These are phyloP conservation scores for Stephania japonica DNA, from an alignment of 164 flowering plant species.

Conservation along the genomic window DNA sequence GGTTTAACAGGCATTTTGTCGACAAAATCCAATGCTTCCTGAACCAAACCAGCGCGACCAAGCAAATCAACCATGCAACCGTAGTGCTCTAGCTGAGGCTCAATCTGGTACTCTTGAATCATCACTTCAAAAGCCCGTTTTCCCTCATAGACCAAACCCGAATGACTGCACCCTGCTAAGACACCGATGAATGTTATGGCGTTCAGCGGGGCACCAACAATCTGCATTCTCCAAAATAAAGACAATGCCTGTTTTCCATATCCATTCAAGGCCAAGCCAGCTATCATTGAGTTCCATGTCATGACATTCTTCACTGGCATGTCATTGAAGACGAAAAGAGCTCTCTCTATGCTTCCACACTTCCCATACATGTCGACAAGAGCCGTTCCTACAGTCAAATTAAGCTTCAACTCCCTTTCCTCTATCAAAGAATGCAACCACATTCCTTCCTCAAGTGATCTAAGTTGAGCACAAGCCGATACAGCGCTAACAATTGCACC, in stretches of 20 bases:
- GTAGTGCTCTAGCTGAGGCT: slow-evolving; percentile 27
- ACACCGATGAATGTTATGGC: slow-evolving; percentile 23
- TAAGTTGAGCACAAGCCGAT: slow-evolving; percentile 27
- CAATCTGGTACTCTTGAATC: slow-evolving; percentile 20
- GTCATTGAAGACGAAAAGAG: slow-evolving; percentile 20
- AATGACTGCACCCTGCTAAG: slow-evolving; percentile 31
- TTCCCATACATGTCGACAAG: slow-evolving; percentile 32
- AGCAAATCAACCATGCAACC: slow-evolving; percentile 37
- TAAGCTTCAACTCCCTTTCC: slow-evolving; percentile 11
- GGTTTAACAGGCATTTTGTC: slow-evolving; percentile 26
- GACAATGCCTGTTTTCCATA: slow-evolving; percentile 23
- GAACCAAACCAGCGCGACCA: slow-evolving; percentile 28
- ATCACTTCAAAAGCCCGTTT: slow-evolving; percentile 16
- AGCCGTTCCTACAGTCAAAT: slow-evolving; percentile 22
- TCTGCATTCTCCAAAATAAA: slow-evolving; percentile 23
- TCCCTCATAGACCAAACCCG: slow-evolving; percentile 30
- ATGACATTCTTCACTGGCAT: slow-evolving; percentile 25
- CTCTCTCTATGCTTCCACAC: slow-evolving; percentile 25
- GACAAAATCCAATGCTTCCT: slow-evolving; percentile 29
- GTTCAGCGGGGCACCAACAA: slow-evolving; percentile 21
- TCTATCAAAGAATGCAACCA: slow-evolving; percentile 23
- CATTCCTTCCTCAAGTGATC: slow-evolving; percentile 25
- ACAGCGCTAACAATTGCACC: slow-evolving; percentile 24
- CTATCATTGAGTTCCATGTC: slow-evolving; percentile 29
- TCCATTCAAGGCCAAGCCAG: slow-evolving; percentile 29